Base-by-base conservation (phyloP, 129 eudicot genomes). In the Arctium minus region DNA sequence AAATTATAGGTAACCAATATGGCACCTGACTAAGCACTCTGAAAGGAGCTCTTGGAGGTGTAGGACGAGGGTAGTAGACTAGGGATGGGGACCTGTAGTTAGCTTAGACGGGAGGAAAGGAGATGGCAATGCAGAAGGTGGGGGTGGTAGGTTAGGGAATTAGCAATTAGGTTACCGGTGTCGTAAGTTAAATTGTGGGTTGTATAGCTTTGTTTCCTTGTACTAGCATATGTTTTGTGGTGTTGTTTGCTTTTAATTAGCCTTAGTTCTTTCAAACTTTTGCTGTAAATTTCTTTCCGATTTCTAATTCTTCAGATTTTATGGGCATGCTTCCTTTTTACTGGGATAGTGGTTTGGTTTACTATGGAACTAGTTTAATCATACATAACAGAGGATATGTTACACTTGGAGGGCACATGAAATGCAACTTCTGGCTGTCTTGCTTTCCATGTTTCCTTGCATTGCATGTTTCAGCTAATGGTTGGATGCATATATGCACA, bases 351-450 rank as follows among this genome's bases (percentile, higher is more conserved):
- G 65, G 65, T 53, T 53, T 53, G 8, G 18, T 53, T 53, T 15
- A 37, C 50, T 53, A 76, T 76, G 80, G 71, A 73, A 38, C 79
- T 36, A 72, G 64, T 81, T 53, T 36, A 73, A 18, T 44, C 62
- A 73, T 50, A 73, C 22, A 53, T 13, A 81, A 72, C 67, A 53
- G 53, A 53, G 37, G 29, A 31, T 10, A 60, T 38, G 56, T 37
- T 78, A 64, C 73, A 65, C 79, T 72, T 31, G 46, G 33, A 31
- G 62, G 64, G 27, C 72, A 79, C 38, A 67, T 79, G 60, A 79
- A 74, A 72, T 74, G 76, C 40, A 73, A 72, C 35, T 62, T 48
- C 71, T 31, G 50, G 36, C 46, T 69, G 73, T 50, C 37, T 36
- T 37, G 69, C 36, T 48, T 48, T 35, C 48, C 79, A 76, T 44